Percentiles rank a stretch among this genome's conserved stretches.
Conservation (phyloP, 2,329 filamentous ascomycete genomes). For the Claviceps pazoutovae region DNA sequence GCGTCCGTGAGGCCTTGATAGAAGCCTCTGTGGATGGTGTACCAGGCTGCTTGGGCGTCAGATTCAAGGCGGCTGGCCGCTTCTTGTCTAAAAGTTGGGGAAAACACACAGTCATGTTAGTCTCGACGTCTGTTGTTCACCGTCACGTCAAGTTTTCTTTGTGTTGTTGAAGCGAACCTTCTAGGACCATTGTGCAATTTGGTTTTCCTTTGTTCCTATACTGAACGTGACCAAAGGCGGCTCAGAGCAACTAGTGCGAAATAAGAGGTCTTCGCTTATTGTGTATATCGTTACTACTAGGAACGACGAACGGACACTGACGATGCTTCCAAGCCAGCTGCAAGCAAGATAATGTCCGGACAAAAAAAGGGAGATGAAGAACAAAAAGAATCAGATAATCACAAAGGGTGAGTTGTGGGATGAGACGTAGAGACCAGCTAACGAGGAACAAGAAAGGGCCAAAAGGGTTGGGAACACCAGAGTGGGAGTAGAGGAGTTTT, state of each 20-base stretch:
- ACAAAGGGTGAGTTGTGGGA: constrained; percentile 16
- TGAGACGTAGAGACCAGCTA: constrained; percentile 40
- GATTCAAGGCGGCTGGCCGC: constrained; percentile 42
- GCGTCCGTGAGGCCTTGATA: constrained; percentile 55
- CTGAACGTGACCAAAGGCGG: neutral
- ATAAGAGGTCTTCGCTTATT: neutral
- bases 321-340: constrained; percentile 9
- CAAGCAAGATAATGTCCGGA: constrained; percentile 8
- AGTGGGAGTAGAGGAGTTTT: constrained; percentile 37
- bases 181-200: constrained; percentile 20
- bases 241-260: constrained; percentile 3
- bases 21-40: constrained; percentile 41
- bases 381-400: constrained; percentile 19
- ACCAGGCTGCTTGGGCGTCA: constrained; percentile 34
- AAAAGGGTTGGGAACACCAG: constrained; percentile 17
- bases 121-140: neutral
- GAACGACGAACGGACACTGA: constrained; percentile 3
- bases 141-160: too few relatives aligned
- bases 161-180: constrained; percentile 23
- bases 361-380: neutral
- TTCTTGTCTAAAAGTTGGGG: constrained; percentile 35
- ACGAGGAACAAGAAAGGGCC: constrained; percentile 26
- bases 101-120: constrained; percentile 9
- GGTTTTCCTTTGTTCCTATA: neutral
- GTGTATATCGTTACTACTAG: constrained; percentile 2